These are phyloP conservation scores for Exophiala xenobiotica DNA, from an alignment of 2,329 filamentous ascomycete species.

Conservation along the genomic window DNA sequence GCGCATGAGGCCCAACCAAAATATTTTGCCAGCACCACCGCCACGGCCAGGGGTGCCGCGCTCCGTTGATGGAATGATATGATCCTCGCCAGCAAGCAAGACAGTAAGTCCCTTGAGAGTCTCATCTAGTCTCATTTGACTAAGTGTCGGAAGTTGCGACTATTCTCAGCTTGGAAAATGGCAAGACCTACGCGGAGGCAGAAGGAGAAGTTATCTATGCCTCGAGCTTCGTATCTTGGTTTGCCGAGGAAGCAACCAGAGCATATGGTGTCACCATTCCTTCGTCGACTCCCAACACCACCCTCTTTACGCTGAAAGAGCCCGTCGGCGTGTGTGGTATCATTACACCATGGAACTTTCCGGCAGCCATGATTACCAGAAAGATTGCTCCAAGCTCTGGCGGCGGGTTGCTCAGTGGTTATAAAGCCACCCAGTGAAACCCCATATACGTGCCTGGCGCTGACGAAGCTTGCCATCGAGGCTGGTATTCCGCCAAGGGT, in stretches of 20 bases:
- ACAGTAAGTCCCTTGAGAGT: constrained; percentile 32
- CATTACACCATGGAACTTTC: constrained; percentile 89
- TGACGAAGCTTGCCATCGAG: constrained; percentile 34
- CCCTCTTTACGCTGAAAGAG: constrained; percentile 75
- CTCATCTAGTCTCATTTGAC: not conserved
- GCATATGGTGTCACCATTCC: constrained; percentile 54
- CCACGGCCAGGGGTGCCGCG: constrained; percentile 42
- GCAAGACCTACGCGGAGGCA: constrained; percentile 54
- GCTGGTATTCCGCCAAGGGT: constrained; percentile 36
- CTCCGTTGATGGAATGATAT: constrained; percentile 58
- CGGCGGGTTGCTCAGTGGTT: constrained; percentile 39
- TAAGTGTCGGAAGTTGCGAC: constrained; percentile 41
- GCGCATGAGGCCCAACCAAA: constrained; percentile 24
- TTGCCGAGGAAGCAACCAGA: constrained; percentile 49
- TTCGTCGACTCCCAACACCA: constrained; percentile 66
- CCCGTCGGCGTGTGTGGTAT: constrained; percentile 79
- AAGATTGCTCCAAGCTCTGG: constrained; percentile 38
- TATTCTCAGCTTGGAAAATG: constrained; percentile 54
- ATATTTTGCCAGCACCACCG: constrained; percentile 42
- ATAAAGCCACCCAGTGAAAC: constrained; percentile 39
- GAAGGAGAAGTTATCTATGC: constrained; percentile 50
- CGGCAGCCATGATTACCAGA: constrained; percentile 65
- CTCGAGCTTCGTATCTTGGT: constrained; percentile 51
- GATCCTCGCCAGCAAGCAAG: constrained; percentile 55
- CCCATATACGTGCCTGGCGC: constrained; percentile 33